Percentiles rank a stretch among this genome's conserved stretches.
These are phyloP conservation scores for Allantophomopsis cytisporea DNA, from an alignment of 2,329 filamentous ascomycete genomes.

Conservation along the genomic window DNA sequence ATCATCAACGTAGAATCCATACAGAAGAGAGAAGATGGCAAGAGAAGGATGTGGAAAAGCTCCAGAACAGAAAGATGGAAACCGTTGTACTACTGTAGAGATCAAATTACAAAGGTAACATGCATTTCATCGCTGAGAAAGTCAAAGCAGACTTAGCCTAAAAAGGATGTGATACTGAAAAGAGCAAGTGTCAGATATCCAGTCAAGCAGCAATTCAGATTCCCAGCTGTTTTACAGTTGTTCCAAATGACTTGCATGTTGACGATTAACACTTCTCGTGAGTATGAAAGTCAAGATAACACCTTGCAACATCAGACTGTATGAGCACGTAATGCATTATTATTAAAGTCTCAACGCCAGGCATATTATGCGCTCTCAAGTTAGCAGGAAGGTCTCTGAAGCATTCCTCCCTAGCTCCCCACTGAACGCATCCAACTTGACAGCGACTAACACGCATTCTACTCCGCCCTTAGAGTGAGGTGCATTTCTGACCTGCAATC, in stretches of 20 bases:
- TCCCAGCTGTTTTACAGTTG: too few relatives aligned
- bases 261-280: too few relatives aligned
- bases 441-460: slow-evolving; percentile 62
- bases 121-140: slow-evolving; percentile 24
- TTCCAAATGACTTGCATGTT: too few relatives aligned
- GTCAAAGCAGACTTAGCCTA: slow-evolving; percentile 26
- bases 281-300: too few relatives aligned
- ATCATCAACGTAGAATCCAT: slow-evolving; percentile 36
- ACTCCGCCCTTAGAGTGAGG: slow-evolving; percentile 34
- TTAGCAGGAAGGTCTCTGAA: slow-evolving; percentile 44
- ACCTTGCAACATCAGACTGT: too few relatives aligned
- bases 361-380: not conserved
- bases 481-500: slow-evolving; percentile 46
- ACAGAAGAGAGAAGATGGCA: slow-evolving; percentile 29
- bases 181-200: slow-evolving; percentile 23
- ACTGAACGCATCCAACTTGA: slow-evolving; percentile 62
- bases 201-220: too few relatives aligned
- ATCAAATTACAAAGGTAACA: slow-evolving; percentile 24
- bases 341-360: too few relatives aligned
- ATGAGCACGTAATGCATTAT: too few relatives aligned
- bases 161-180: slow-evolving; percentile 27
- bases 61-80: slow-evolving; percentile 34
- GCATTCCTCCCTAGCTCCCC: slow-evolving; percentile 54
- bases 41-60: slow-evolving; percentile 23
- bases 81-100: slow-evolving; percentile 28